Conservation (phyloP, 768 basidiomycete species). For the Auriscalpium vulgare region DNA sequence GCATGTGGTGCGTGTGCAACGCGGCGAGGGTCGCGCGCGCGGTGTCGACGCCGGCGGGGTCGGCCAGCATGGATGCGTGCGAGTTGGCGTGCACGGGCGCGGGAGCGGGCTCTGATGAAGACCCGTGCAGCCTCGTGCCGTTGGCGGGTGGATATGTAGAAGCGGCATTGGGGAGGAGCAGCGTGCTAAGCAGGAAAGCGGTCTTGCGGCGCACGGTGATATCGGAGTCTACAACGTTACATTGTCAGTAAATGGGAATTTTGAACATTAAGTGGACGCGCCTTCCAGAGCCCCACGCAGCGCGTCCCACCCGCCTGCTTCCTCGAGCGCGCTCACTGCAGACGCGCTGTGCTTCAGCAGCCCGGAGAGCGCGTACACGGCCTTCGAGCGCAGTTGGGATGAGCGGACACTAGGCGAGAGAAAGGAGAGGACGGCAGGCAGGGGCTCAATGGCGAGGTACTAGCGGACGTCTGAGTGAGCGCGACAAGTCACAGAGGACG, state of each 20-base stretch:
- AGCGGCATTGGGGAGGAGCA: conserved; percentile 45
- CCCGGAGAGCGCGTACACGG: conserved; percentile 74
- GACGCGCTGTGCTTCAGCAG: conserved; percentile 68
- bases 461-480: conserved; percentile 18
- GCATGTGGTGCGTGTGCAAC: conserved; percentile 35
- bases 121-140: conserved; percentile 10
- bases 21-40: conserved; percentile 41
- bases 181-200: conserved; percentile 65
- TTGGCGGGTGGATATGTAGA: background rate
- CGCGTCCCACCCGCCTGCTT: conserved; percentile 54
- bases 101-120: conserved; percentile 11
- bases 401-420: conserved; percentile 48
- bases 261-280: conserved; percentile 16
- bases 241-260: background rate
- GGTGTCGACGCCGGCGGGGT: conserved; percentile 49
- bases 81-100: conserved; percentile 61
- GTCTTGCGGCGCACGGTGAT: conserved; percentile 71
- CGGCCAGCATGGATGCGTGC: conserved; percentile 52
- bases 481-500: background rate
- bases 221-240: conserved; percentile 56
- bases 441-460: conserved; percentile 60
- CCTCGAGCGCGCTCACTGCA: conserved; percentile 49
- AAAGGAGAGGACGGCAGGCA: conserved; percentile 55
- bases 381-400: conserved; percentile 61
- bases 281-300: conserved; percentile 57